phyloP scores from a whole-genome alignment of 352 stramenopile genomes.

The Labyrinthula sp. region DNA sequence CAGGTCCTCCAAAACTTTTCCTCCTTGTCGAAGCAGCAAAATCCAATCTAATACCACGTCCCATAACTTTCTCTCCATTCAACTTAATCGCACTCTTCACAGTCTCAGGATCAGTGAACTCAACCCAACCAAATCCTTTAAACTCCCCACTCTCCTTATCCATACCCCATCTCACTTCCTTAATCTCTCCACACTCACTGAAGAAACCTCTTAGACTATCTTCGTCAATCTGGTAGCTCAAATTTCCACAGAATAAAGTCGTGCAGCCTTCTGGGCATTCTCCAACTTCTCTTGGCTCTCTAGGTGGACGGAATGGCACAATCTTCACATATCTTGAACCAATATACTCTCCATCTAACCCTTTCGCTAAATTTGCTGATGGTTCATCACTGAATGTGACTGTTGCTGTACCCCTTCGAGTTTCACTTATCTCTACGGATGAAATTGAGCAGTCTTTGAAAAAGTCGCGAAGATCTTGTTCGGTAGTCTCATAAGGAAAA shows the following conservation, averaged over 20 bases:
- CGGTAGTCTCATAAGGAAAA: slow-evolving; percentile 72
- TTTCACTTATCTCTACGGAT: slow-evolving; percentile 52
- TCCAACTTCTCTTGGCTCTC: slow-evolving; percentile 50
- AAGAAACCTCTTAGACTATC: slow-evolving; percentile 72
- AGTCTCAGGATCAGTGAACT: slow-evolving; percentile 77
- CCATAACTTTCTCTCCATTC: slow-evolving; percentile 64
- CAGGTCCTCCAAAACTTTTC: too few species aligned
- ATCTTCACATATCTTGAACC: slow-evolving; percentile 82
- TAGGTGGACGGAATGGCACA: slow-evolving; percentile 40
- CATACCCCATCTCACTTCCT: slow-evolving; percentile 69
- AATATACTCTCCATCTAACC: slow-evolving; percentile 76
- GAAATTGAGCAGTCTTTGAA: slow-evolving; percentile 76
- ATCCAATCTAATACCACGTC: slow-evolving; percentile 75
- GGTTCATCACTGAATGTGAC: slow-evolving; percentile 59
- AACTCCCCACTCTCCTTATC: slow-evolving; percentile 90
- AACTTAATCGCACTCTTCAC: slow-evolving; percentile 72
- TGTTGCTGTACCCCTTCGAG: slow-evolving; percentile 76
- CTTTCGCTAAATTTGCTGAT: slow-evolving; percentile 52
- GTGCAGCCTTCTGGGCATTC: slow-evolving; percentile 77
- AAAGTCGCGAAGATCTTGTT: slow-evolving; percentile 76
- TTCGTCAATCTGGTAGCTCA: slow-evolving; percentile 85
- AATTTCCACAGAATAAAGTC: slow-evolving; percentile 90
- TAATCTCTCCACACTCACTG: slow-evolving; percentile 76
- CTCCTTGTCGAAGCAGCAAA: slow-evolving; percentile 53
- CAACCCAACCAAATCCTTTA: slow-evolving; percentile 88